Base-by-base conservation (phyloP, 441 rosid species). In the Erysimum cheiri region DNA sequence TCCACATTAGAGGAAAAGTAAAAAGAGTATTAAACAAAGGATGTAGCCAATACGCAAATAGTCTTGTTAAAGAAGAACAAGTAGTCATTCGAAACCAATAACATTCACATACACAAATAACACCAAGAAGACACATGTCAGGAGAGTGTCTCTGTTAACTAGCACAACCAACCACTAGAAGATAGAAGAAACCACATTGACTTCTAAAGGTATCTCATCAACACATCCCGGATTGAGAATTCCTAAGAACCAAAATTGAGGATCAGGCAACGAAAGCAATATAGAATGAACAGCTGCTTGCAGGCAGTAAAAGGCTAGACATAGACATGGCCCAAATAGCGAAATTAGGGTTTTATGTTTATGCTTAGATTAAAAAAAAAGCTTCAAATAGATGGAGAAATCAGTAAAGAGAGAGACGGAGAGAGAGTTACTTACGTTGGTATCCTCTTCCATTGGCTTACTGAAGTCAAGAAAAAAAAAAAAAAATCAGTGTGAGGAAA, bases 381-480 rank as follows among this genome's bases (percentile, higher is more conserved):
- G 32, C 35, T 68, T 29, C 19, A 41, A 0, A 2, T 7, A 50
- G 44, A 61, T 70, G 52, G 59, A 67, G 13, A 63, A 44, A 14
- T 15, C 43, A 19, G 60, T 8, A 32, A 29, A 40, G 22, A 63
- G 66, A 66, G 39, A 40, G 15, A 35, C 0, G 4, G 54, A 53
- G 64, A 70, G 17, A 76, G 41, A 36, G 22, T 31, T 29, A 77
- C 88, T 84, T 74, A 84, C 95, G 33, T 53, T 78, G 60, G 68
- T 73, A 71, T 87, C 95, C 49, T 84, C 95, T 43, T 89, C 95
- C 92, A 84, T 85, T 15, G 92, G 82, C 61, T 82, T 85, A 64
- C 95, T 89, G 74, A 75, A 59, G 57, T 31, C 50, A 50, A 62
- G 22, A 54, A 29, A 28, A 19, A 29, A 15, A 13, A n/a, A 10